Evolutionary conservation across 441 rosid species (phyloP).

Genomic region (Breynia disticha): DNA sequence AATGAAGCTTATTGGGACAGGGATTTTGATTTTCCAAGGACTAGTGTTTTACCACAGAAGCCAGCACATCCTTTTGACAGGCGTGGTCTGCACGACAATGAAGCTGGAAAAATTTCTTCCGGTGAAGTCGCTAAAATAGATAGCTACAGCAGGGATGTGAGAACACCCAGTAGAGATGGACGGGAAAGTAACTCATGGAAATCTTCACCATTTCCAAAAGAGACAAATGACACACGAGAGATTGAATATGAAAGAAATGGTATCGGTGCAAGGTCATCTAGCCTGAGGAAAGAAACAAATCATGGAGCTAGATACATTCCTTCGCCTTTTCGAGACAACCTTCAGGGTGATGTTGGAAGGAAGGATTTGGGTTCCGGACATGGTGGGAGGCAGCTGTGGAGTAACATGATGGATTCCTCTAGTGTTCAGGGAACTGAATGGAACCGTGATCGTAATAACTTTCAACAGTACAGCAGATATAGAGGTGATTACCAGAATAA

Average conservation of each 20-base stretch:
- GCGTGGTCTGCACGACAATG: constrained; percentile 56
- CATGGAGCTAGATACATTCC: constrained; percentile 40
- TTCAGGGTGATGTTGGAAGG: constrained; percentile 42
- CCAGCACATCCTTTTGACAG: constrained; percentile 44
- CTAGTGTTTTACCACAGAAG: constrained; percentile 52
- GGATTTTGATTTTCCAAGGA: constrained; percentile 63
- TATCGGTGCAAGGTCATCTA: constrained; percentile 32
- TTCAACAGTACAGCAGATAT: constrained; percentile 41
- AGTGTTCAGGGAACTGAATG: constrained; percentile 37
- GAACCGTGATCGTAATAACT: constrained; percentile 35
- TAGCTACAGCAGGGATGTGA: constrained; percentile 33
- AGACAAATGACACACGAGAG: constrained; percentile 30
- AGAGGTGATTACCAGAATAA: constrained; percentile 32
- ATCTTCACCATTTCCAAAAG: constrained; percentile 44
- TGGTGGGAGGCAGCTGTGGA: constrained; percentile 63
- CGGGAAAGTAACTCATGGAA: constrained; percentile 61
- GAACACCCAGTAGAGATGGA: constrained; percentile 46
- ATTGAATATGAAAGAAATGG: constrained; percentile 34
- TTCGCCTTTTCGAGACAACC: constrained; percentile 37
- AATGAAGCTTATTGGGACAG: constrained; percentile 64
- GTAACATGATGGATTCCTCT: constrained; percentile 34
- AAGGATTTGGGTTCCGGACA: constrained; percentile 48
- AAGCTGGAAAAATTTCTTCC: constrained; percentile 47
- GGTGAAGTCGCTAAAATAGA: constrained; percentile 46
- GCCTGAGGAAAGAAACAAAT: constrained; percentile 37